A percentile compares a stretch with the other conserved stretches of the same genome.
Evolutionary conservation across 2,329 filamentous ascomycete genomes (phyloP).

Genomic region (Exophiala aquamarina): DNA sequence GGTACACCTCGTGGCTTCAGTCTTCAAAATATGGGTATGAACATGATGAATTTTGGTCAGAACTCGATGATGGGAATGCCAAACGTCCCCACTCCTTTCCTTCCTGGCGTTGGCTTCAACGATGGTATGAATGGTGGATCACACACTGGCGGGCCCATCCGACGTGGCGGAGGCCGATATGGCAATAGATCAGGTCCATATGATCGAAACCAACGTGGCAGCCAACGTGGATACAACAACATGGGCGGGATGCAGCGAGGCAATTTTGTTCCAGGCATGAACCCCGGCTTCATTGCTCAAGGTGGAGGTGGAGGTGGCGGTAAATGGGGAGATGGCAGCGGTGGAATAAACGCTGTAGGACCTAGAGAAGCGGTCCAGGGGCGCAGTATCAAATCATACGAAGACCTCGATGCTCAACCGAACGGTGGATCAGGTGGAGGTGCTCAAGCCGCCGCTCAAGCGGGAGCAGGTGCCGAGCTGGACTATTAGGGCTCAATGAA

Average conservation of each 20-base stretch:
- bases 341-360: conserved; percentile 70
- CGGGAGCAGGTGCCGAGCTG: conserved; percentile 18
- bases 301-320: conserved; percentile 52
- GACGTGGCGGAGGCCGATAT: conserved; percentile 64
- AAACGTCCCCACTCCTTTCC: conserved; percentile 34
- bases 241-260: conserved; percentile 35
- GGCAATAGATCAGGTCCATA: conserved; percentile 70
- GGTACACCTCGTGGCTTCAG: conserved; percentile 93
- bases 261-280: conserved; percentile 42
- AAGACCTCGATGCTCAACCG: conserved; percentile 77
- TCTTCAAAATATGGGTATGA: conserved; percentile 62
- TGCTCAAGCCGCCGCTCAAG: conserved; percentile 19
- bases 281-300: conserved; percentile 39
- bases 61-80: conserved; percentile 36
- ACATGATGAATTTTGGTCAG: conserved; percentile 58
- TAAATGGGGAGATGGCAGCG: conserved; percentile 70
- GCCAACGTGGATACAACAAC: conserved; percentile 34
- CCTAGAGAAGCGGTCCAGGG: conserved; percentile 91
- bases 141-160: conserved; percentile 65
- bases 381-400: conserved; percentile 91
- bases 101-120: conserved; percentile 44
- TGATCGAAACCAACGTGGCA: conserved; percentile 47
- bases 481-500: conserved; percentile 22
- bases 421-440: conserved; percentile 38
- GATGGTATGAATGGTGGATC: conserved; percentile 44